Evolutionary conservation across 441 rosid species (phyloP), one percentile per base, ranked within the genome.

Genomic region (Erodium texanum): DNA sequence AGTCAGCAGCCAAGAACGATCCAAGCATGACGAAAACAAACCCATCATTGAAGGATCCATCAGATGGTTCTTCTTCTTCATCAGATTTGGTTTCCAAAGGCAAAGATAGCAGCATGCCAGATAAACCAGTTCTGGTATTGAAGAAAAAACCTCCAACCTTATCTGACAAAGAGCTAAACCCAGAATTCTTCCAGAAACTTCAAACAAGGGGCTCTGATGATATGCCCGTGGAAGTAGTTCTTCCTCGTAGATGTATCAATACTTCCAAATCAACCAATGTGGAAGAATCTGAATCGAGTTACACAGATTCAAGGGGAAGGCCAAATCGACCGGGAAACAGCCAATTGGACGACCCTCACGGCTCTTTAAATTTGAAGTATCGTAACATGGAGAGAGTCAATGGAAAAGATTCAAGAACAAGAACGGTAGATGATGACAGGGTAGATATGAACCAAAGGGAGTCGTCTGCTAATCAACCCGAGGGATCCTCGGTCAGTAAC

Each of bases 151-250:
- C 92, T 36, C 98, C 85, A 68, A 85, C 81, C 61, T 78, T 95
- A 72, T 81, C 89, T 64, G 98, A 90, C 79, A 92, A 89, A 76
- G 91, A 87, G 69, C 74, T 89, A 64, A 95, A 95, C 74, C 93
- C 92, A 62, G 99, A 92, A 78, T 95, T 95, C 79, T 95, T 95
- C 83, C 95, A 89, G 82, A 95, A 88, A 76, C 90, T 95, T 69
- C 87, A 90, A 77, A 78, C 82, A 54, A 84, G 92, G 77, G 87
- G 86, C 63, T 86, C 91, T 58, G 92, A 71, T 71, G 96, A 87
- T 77, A 79, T 90, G 73, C 92, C 90, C 1, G 98, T 95, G 65
- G 99, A 95, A 85, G 97, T 95, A 66, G 85, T 88, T 71, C 91
- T 95, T 75, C 90, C 99, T 78, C 96, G 84, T 68, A 79, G 90